These are phyloP conservation scores for Mucor irregularis DNA, from an alignment of 371 early-diverging fungal species.

Conservation along the genomic window DNA sequence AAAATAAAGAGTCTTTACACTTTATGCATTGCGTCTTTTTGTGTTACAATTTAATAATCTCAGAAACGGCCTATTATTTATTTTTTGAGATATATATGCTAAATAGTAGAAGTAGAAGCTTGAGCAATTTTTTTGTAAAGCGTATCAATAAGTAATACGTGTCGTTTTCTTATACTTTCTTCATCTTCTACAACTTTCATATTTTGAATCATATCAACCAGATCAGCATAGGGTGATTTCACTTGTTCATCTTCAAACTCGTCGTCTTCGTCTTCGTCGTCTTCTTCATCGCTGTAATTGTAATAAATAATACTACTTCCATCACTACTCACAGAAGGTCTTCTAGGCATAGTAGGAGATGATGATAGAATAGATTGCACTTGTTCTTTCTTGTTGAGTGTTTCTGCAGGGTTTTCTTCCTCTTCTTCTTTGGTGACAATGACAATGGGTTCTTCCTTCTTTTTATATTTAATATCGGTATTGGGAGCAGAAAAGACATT, in stretches of 20 bases:
- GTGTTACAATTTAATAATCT: no score
- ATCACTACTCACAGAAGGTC: no score
- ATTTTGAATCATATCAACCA: slow-evolving; percentile 14
- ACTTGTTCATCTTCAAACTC: slow-evolving; percentile 5
- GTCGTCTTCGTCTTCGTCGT: not conserved
- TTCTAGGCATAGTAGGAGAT: no score
- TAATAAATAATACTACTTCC: no score
- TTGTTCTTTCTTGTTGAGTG: not conserved
- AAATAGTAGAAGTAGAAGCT: no score
- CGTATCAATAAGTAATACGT: slow-evolving; percentile 4
- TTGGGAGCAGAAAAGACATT: slow-evolving; percentile 36
- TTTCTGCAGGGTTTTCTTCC: not conserved
- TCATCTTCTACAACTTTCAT: slow-evolving; percentile 14
- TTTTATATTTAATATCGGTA: not conserved
- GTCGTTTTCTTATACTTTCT: slow-evolving; percentile 5
- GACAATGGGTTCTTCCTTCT: not conserved
- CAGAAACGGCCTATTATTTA: no score
- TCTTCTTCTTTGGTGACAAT: not conserved
- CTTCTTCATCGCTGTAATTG: not conserved
- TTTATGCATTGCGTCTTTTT: no score
- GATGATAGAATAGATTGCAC: no score
- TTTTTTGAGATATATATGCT: no score
- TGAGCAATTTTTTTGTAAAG: not conserved
- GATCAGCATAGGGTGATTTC: slow-evolving; percentile 23
- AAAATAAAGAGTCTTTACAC: no score